Conservation (phyloP, 2,329 filamentous ascomycete species). For the Metarhizium sp. region DNA sequence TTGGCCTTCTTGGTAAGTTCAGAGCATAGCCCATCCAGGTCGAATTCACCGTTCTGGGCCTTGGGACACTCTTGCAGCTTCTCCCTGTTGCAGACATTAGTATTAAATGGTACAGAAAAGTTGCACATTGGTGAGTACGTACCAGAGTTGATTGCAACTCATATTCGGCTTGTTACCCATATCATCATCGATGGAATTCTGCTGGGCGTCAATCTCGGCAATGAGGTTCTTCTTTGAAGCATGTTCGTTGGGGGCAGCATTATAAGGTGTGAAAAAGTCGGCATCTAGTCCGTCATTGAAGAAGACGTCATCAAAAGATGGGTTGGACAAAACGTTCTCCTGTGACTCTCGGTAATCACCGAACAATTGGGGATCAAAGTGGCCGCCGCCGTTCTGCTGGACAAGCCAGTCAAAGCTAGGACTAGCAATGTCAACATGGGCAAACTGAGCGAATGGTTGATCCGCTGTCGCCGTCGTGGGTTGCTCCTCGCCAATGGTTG, state of each 20-base stretch:
- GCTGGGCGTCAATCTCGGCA: constrained; percentile 65
- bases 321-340: constrained; percentile 62
- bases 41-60: constrained; percentile 83
- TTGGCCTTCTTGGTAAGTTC: constrained; percentile 94
- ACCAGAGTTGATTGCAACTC: constrained; percentile 92
- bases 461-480: constrained; percentile 29
- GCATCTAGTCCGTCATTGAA: constrained; percentile 66
- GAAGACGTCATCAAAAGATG: constrained; percentile 63
- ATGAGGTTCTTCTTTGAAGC: constrained; percentile 58
- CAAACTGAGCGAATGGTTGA: constrained; percentile 20
- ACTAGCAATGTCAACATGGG: constrained; percentile 31
- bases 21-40: constrained; percentile 85
- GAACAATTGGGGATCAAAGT: constrained; percentile 87
- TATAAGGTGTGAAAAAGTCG: constrained; percentile 76
- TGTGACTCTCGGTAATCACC: constrained; percentile 88
- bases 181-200: constrained; percentile 62
- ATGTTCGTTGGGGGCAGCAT: constrained; percentile 44
- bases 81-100: constrained; percentile 58
- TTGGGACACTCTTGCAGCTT: constrained; percentile 78
- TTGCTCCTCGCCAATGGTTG: constrained; percentile 59
- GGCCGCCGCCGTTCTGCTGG: constrained; percentile 72
- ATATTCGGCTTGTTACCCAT: constrained; percentile 50
- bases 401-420: constrained; percentile 64
- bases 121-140: constrained; percentile 27
- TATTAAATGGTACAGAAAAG: not conserved